These are phyloP conservation scores for Neurospora cerealis DNA, from an alignment of 495 filamentous ascomycete genomes.

Conservation along the genomic window DNA sequence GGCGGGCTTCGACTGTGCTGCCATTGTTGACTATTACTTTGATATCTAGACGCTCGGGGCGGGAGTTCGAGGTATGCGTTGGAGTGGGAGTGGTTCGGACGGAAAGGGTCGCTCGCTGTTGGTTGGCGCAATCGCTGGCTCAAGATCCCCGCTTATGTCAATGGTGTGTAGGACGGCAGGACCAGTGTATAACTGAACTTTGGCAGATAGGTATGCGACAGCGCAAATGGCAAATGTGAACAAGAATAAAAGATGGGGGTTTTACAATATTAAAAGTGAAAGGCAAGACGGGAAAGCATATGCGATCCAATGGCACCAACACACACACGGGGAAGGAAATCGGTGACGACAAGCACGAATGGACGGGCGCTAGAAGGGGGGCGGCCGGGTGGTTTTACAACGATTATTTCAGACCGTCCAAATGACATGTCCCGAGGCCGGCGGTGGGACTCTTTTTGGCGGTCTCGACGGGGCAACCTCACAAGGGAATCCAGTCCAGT, in stretches of 20 bases:
- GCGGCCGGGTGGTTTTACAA: neutral
- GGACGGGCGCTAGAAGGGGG: neutral
- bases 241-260: neutral
- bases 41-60: neutral
- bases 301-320: neutral
- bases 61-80: neutral
- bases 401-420: neutral
- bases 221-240: neutral
- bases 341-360: neutral
- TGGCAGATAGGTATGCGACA: neutral
- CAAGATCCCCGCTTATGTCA: neutral
- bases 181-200: neutral
- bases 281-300: neutral
- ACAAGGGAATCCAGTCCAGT: neutral
- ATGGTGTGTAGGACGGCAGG: neutral
- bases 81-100: neutral
- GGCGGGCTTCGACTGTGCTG: conserved; percentile 67
- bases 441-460: neutral
- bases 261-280: neutral
- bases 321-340: neutral
- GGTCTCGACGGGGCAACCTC: neutral
- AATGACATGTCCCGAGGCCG: neutral
- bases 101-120: neutral
- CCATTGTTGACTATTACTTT: conserved; percentile 43
- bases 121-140: neutral